Evolutionary conservation across 345 rosid genomes (phyloP), one percentile per base, ranked within the genome.

Genomic region (Odontarrhena argentea): DNA sequence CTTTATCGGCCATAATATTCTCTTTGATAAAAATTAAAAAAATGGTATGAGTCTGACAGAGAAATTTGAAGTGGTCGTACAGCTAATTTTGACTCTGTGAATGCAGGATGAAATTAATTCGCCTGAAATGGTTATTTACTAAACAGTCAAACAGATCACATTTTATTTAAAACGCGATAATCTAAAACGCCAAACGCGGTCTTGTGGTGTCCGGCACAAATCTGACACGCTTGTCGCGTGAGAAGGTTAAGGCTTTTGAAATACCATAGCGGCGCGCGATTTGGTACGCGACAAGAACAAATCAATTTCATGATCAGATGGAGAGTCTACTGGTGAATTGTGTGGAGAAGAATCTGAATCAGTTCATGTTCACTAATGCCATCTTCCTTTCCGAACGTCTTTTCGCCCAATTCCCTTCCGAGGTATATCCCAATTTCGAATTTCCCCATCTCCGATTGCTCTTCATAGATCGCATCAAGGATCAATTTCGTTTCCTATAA

Each of bases 361-460:
- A 88, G 51, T 87, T 87, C 74, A 83, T 88, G 86, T 50, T 74
- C 74, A 72, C 83, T 1, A 93, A 93, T 76, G 86, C 97, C 46
- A 81, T 84, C 74, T 93, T 93, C 85, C 80, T 90, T 65, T 83
- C 87, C 84, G 92, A 93, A 75, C 96, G 96, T 50, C 94, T 93
- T 58, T 77, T 86, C 74, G 94, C 98, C 11, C 83, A 93, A 73
- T 93, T 85, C 54, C 96, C 97, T 18, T 83, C 97, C 13, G 94
- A 93, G 94, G 98, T 91, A 32, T 0, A 15, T 38, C 7, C 28
- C 10, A 13, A 12, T 18, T 69, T 24, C 50, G 2, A 18, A 14
- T 25, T 52, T 28, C 11, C 28, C n/a, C n/a, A 44, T 18, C 26
- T 9, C 34, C 8, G 30, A 14, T 64, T 15, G 10, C 44, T 35